Evolutionary conservation across 257 asterid species (phyloP).

Genomic region (Anisodus acutangulus): DNA sequence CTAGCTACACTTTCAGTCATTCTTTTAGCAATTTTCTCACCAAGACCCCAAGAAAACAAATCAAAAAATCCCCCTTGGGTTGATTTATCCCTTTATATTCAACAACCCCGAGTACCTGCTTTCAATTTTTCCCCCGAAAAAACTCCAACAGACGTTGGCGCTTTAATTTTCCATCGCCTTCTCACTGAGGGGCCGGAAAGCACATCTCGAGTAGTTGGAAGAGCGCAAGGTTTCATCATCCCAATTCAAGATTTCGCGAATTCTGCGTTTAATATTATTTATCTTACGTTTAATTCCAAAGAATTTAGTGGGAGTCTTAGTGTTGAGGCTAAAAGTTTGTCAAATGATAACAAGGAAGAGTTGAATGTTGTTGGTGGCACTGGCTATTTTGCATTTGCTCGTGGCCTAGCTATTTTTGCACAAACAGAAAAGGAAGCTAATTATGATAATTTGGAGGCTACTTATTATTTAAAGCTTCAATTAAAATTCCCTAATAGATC

Average conservation of each 20-base stretch:
- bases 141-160: slow-evolving; percentile 49
- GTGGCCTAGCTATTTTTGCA: slow-evolving; percentile 72
- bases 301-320: slow-evolving; percentile 69
- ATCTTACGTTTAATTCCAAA: slow-evolving; percentile 61
- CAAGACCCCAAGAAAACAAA: slow-evolving; percentile 48
- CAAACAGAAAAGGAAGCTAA: slow-evolving; percentile 37
- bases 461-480: slow-evolving; percentile 63
- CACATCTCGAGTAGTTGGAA: slow-evolving; percentile 71
- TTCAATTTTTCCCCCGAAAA: slow-evolving; percentile 26
- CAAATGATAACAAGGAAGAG: slow-evolving; percentile 48
- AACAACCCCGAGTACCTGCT: slow-evolving; percentile 54
- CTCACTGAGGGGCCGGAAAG: slow-evolving; percentile 71
- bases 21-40: slow-evolving; percentile 74
- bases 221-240: slow-evolving; percentile 76
- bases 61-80: slow-evolving; percentile 39
- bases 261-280: slow-evolving; percentile 72
- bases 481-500: slow-evolving; percentile 60
- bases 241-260: slow-evolving; percentile 70
- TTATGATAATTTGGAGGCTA: slow-evolving; percentile 45
- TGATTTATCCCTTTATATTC: slow-evolving; percentile 67
- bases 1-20: slow-evolving; percentile 68
- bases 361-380: slow-evolving; percentile 85
- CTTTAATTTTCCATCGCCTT: slow-evolving; percentile 65
- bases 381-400: slow-evolving; percentile 82
- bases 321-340: slow-evolving; percentile 60